phyloP scores from a whole-genome alignment of 306 rosid genomes.

The Prinsepia uniflora region DNA sequence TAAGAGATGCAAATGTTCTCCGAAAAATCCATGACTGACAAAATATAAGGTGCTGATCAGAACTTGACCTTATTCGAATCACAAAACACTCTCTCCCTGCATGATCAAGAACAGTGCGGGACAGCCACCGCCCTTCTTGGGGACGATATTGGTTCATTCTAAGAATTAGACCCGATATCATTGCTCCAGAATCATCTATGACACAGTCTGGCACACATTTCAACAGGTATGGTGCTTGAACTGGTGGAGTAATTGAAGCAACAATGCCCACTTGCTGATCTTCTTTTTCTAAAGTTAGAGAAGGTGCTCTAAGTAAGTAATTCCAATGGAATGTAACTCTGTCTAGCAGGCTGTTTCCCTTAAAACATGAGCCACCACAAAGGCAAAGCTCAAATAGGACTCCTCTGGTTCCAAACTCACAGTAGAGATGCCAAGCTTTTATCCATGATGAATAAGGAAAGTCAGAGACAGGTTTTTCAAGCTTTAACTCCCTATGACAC shows the following conservation, averaged over 20 bases:
- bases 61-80: slow-evolving; percentile 62
- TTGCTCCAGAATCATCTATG: slow-evolving; percentile 85
- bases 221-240: slow-evolving; percentile 79
- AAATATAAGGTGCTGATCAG: background rate
- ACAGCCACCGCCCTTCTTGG: slow-evolving; percentile 98
- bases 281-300: slow-evolving; percentile 57
- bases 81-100: slow-evolving; percentile 93
- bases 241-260: slow-evolving; percentile 83
- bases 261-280: slow-evolving; percentile 44
- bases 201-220: slow-evolving; percentile 90
- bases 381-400: slow-evolving; percentile 45
- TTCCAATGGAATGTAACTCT: slow-evolving; percentile 59
- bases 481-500: slow-evolving; percentile 77
- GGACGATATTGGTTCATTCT: slow-evolving; percentile 76
- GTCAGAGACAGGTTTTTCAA: slow-evolving; percentile 46
- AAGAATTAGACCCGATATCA: slow-evolving; percentile 81
- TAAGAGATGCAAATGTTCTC: slow-evolving; percentile 8
- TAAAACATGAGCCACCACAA: slow-evolving; percentile 54
- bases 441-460: slow-evolving; percentile 53
- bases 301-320: slow-evolving; percentile 69
- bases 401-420: slow-evolving; percentile 94
- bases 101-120: slow-evolving; percentile 92
- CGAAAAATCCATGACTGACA: background rate
- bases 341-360: slow-evolving; percentile 47
- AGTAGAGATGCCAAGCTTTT: slow-evolving; percentile 84